Base-by-base conservation (phyloP, 2,329 filamentous ascomycete species). In the Venturiaceae sp. region DNA sequence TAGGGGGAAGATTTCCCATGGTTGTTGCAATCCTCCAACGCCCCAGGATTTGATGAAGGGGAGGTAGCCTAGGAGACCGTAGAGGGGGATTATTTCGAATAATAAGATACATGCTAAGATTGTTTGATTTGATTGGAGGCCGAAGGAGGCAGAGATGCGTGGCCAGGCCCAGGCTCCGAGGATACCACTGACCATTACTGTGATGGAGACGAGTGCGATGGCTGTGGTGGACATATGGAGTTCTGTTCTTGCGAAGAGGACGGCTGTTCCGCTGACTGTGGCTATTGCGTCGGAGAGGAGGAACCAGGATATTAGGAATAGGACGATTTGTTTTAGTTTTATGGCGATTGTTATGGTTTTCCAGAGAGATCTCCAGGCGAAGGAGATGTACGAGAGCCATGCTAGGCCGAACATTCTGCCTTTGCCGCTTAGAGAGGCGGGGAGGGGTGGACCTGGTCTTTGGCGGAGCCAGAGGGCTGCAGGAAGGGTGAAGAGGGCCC, bases 1-100 rank as follows among this genome's bases (percentile, higher is more conserved):
- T 1, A 96, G 74, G 0, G 88, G 88, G 65, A 92, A 96, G 81
- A 96, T 96, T 65, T 96, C 92, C 87, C 90, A 95, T 0, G 89
- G 84, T 67, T 90, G 82, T 70, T 95, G 90, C 11, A 96, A 77
- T 1, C 92, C 92, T 30, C 89, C 73, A 3, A 92, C 83, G 0
- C 90, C 90, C 74, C 87, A 84, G 13, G 74, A 72, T 63, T 84
- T 79, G 62, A 96, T 81, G 36, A 89, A 82, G 0, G 90, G 88
- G 14, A 96, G 75, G 68, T 91, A 96, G 0, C 90, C 90, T 32
- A 94, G 73, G 13, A 96, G 78, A 0, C 91, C 92, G 66, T 96
- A 96, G 1, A 96, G 67, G 0, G 92, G 92, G 46, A 96, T 95
- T 30, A 95, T 74, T 69, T 96, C 91, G 68, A 96, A 94, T 8